Evolutionary conservation across 495 filamentous ascomycete species (phyloP).

Genomic region (Viridothelium virens): DNA sequence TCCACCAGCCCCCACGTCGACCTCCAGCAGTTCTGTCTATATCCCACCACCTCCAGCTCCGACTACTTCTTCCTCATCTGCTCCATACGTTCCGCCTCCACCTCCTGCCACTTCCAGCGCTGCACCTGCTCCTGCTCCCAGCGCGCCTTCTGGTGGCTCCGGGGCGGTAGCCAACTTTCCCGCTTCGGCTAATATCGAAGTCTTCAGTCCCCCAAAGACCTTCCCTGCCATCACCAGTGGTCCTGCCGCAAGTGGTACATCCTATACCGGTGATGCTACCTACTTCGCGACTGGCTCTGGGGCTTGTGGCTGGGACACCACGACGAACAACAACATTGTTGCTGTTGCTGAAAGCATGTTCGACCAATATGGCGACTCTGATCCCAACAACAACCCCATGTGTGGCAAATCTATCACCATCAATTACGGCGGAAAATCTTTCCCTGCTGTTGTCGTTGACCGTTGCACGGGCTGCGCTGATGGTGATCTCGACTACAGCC

Average conservation of each 20-base stretch:
- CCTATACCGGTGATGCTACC: slow-evolving; percentile 36
- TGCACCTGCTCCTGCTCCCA: slow-evolving; percentile 7
- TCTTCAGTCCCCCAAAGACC: slow-evolving; percentile 16
- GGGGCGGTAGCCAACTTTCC: slow-evolving; percentile 1
- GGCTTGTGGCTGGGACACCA: slow-evolving; percentile 35
- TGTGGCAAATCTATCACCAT: slow-evolving; percentile 36
- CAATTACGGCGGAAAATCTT: slow-evolving; percentile 18
- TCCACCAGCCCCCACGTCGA: background rate
- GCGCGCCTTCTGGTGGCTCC: background rate
- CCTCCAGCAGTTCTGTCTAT: slow-evolving; percentile 9
- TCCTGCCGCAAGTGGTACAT: slow-evolving; percentile 14
- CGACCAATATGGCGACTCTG: slow-evolving; percentile 26
- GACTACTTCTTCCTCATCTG: slow-evolving; percentile 1
- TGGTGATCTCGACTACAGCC: slow-evolving; percentile 27
- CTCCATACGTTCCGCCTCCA: slow-evolving; percentile 6
- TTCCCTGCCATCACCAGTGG: slow-evolving; percentile 18
- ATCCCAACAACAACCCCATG: slow-evolving; percentile 38
- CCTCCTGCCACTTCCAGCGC: background rate
- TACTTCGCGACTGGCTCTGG: slow-evolving; percentile 39
- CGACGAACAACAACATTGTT: slow-evolving; percentile 28
- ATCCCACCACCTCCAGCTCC: slow-evolving; percentile 12
- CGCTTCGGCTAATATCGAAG: slow-evolving; percentile 16
- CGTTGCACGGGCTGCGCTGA: slow-evolving; percentile 27
- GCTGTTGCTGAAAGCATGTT: slow-evolving; percentile 34
- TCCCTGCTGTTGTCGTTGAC: slow-evolving; percentile 30